phyloP scores from a whole-genome alignment of 768 basidiomycete genomes.

The Amanita fuliginea region DNA sequence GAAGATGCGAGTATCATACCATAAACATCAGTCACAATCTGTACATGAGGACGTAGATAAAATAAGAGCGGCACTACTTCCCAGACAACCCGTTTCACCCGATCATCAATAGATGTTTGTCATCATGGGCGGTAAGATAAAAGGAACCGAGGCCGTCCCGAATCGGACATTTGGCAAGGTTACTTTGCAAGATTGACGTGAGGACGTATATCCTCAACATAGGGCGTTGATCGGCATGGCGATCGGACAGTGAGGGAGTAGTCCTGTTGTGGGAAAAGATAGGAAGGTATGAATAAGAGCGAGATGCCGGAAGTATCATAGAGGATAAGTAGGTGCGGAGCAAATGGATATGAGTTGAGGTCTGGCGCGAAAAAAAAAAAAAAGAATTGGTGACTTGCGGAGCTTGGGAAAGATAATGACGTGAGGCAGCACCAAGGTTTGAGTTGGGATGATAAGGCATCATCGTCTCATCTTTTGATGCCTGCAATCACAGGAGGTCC shows the following conservation, averaged over 20 bases:
- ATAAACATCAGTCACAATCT: neutral
- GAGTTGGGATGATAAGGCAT: neutral
- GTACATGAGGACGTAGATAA: neutral
- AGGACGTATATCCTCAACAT: neutral
- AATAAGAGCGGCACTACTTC: neutral
- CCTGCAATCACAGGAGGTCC: conserved; percentile 54
- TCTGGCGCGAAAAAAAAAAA: neutral
- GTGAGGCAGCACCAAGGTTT: neutral
- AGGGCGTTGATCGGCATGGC: neutral
- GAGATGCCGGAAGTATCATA: neutral
- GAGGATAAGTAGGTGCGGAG: neutral
- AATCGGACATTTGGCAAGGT: neutral
- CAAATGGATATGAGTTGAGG: neutral
- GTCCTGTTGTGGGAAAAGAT: neutral
- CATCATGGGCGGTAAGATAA: neutral
- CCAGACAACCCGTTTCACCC: neutral
- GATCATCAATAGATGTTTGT: neutral
- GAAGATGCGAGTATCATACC: neutral
- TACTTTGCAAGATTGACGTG: neutral
- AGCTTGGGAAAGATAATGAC: neutral
- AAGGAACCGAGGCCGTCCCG: neutral
- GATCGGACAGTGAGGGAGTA: neutral
- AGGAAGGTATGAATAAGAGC: neutral
- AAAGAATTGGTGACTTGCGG: neutral
- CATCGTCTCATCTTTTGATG: conserved; percentile 44